Conservation (phyloP, 2,329 filamentous ascomycete species). For the Paracorniculantispora psalliotae region DNA sequence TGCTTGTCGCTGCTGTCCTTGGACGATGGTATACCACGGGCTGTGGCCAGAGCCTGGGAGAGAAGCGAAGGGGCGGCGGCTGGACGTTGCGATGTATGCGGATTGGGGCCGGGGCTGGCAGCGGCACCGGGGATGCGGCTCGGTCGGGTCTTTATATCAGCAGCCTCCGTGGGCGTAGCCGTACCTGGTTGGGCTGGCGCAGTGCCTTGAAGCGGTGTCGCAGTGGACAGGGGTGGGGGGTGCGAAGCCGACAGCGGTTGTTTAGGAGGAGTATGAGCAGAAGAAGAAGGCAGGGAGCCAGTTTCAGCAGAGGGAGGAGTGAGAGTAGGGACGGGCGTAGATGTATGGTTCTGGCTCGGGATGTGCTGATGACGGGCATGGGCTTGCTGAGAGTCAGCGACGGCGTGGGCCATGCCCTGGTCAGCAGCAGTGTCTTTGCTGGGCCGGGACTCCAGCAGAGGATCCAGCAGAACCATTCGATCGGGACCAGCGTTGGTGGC, state of each 20-base stretch:
- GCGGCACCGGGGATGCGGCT: not conserved
- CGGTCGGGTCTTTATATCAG: constrained; percentile 12
- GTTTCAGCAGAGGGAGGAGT: not conserved
- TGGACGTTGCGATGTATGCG: not conserved
- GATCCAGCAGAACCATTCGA: not conserved
- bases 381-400: not conserved
- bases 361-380: not conserved
- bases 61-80: constrained; percentile 8
- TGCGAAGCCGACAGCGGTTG: not conserved
- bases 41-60: constrained; percentile 12
- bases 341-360: not conserved
- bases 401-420: not conserved
- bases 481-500: not conserved
- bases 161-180: not conserved
- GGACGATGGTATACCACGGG: constrained; percentile 12
- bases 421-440: not conserved
- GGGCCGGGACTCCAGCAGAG: not conserved
- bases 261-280: not conserved
- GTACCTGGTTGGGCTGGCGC: constrained; percentile 10
- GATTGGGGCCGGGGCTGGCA: not conserved
- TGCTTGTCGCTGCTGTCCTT: not conserved
- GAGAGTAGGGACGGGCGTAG: not conserved
- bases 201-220: constrained; percentile 9
- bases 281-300: not conserved
- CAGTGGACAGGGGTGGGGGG: constrained; percentile 10